Evolutionary conservation across 2,329 filamentous ascomycete genomes (phyloP).

Genomic region (Leptographium lundbergii): DNA sequence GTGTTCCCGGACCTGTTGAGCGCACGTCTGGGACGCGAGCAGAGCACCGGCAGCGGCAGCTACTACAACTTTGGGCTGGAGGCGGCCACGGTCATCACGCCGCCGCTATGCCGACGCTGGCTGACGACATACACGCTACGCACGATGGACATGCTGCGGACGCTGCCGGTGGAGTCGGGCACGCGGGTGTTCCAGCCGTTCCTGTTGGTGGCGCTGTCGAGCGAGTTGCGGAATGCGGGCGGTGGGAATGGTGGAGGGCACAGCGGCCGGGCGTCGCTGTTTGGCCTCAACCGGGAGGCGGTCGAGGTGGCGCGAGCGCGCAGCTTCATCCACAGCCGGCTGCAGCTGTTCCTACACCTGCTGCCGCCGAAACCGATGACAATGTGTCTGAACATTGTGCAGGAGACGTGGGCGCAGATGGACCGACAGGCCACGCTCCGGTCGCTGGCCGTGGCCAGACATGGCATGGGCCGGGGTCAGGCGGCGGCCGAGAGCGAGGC

Average conservation of each 20-base stretch:
- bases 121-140: slow-evolving; percentile 37
- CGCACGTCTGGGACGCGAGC: slow-evolving; percentile 23
- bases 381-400: slow-evolving; percentile 34
- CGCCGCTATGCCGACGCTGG: slow-evolving; percentile 23
- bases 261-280: slow-evolving; percentile 9
- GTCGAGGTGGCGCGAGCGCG: slow-evolving; percentile 34
- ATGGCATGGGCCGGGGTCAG: background rate
- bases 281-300: slow-evolving; percentile 18
- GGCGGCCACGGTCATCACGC: background rate
- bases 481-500: slow-evolving; percentile 20
- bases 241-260: background rate
- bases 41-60: slow-evolving; percentile 12
- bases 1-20: slow-evolving; percentile 37
- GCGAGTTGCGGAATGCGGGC: slow-evolving; percentile 30
- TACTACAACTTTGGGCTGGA: background rate
- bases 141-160: slow-evolving; percentile 33
- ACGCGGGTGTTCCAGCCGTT: slow-evolving; percentile 41
- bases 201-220: slow-evolving; percentile 34
- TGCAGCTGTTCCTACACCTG: slow-evolving; percentile 28
- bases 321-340: slow-evolving; percentile 33
- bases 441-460: background rate
- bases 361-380: slow-evolving; percentile 38
- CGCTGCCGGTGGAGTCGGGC: slow-evolving; percentile 36
- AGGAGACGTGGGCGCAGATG: slow-evolving; percentile 38
- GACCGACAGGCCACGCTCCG: slow-evolving; percentile 19